Conservation (phyloP, 805 yeast species). For the Candida anglica region DNA sequence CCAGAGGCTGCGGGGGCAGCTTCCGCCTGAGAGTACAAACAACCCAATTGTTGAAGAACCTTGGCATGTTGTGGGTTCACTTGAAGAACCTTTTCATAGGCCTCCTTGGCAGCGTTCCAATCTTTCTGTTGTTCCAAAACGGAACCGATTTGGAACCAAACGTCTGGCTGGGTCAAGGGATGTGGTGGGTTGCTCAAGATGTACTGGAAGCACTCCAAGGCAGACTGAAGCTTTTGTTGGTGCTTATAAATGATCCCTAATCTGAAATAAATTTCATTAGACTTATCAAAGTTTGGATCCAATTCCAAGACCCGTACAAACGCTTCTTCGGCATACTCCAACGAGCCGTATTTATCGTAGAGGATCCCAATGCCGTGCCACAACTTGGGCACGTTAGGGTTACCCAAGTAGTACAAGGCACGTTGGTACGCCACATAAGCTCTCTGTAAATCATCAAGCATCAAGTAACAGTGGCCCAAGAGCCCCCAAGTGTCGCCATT, state of each 20-base stretch:
- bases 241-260: conserved; percentile 95
- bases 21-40: conserved; percentile 74
- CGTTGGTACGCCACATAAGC: conserved; percentile 97
- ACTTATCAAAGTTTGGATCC: conserved; percentile 95
- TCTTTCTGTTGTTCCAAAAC: conserved; percentile 93
- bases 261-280: conserved; percentile 93
- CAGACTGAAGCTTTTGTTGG: conserved; percentile 81
- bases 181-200: conserved; percentile 89
- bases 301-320: conserved; percentile 92
- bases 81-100: conserved; percentile 86
- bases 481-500: conserved; percentile 98
- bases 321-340: conserved; percentile 98
- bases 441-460: conserved; percentile 93
- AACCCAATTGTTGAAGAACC: conserved; percentile 93
- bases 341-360: conserved; percentile 92
- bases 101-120: conserved; percentile 88
- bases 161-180: conserved; percentile 93
- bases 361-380: conserved; percentile 99
- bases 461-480: conserved; percentile 91
- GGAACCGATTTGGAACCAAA: conserved; percentile 97
- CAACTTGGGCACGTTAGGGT: conserved; percentile 91
- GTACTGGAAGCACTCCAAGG: conserved; percentile 92
- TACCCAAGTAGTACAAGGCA: conserved; percentile 84
- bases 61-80: conserved; percentile 94
- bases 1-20: conserved; percentile 20